Evolutionary conservation across 192 early-diverging fungal genomes (phyloP).

Genomic region (Backusella sp.): DNA sequence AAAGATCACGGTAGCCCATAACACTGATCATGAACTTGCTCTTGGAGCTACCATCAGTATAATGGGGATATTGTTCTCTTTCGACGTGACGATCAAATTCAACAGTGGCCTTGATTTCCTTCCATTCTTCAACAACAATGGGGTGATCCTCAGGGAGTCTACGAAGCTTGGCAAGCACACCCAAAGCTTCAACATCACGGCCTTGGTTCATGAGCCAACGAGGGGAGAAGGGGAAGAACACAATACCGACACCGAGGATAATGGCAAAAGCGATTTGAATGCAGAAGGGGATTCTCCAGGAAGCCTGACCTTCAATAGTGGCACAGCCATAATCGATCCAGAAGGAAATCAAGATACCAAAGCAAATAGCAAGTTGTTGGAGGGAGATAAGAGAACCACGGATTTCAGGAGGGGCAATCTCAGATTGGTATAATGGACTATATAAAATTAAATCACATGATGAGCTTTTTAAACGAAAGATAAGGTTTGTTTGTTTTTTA

Average conservation of each 20-base stretch:
- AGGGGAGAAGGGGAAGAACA: slow-evolving; percentile 77
- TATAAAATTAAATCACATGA: background rate
- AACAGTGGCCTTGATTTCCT: slow-evolving; percentile 37
- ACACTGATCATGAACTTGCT: slow-evolving; percentile 19
- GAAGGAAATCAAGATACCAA: slow-evolving; percentile 57
- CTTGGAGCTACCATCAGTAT: slow-evolving; percentile 1
- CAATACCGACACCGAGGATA: slow-evolving; percentile 59
- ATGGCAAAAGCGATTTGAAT: slow-evolving; percentile 69
- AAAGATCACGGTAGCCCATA: slow-evolving; percentile 42
- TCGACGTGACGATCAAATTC: slow-evolving; percentile 31
- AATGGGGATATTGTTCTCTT: slow-evolving; percentile 23
- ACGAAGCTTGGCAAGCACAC: slow-evolving; percentile 52
- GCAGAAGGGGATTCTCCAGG: slow-evolving; percentile 72
- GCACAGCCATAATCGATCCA: slow-evolving; percentile 49
- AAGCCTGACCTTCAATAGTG: slow-evolving; percentile 28
- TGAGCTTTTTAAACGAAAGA: slow-evolving; percentile 23
- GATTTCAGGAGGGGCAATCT: slow-evolving; percentile 56
- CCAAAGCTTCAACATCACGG: slow-evolving; percentile 52
- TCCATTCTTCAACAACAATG: slow-evolving; percentile 28
- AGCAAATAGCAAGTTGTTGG: slow-evolving; percentile 57
- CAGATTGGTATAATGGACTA: slow-evolving; percentile 52
- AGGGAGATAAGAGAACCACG: slow-evolving; percentile 57
- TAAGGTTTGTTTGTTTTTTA: slow-evolving; percentile 27
- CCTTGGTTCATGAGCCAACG: slow-evolving; percentile 68
- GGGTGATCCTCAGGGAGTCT: slow-evolving; percentile 18